phyloP scores from a whole-genome alignment of 192 early-diverging fungal genomes.

The Haplosporangium gracile region DNA sequence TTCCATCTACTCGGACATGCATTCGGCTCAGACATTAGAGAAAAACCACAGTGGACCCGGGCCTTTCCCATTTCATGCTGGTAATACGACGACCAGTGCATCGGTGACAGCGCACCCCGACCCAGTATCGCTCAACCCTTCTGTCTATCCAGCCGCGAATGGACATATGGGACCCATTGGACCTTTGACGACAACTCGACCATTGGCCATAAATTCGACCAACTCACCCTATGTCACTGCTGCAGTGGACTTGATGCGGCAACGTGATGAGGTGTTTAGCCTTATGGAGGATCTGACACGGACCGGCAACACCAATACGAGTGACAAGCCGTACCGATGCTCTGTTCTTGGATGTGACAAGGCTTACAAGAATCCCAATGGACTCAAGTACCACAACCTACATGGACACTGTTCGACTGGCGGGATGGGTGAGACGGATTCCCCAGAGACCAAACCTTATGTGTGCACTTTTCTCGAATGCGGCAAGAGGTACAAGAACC shows the following conservation, averaged over 20 bases:
- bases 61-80: background rate
- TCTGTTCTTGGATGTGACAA: constrained; percentile 90
- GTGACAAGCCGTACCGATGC: constrained; percentile 90
- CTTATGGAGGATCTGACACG: constrained; percentile 32
- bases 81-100: background rate
- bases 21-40: background rate
- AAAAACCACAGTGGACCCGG: background rate
- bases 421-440: constrained; percentile 22
- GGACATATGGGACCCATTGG: background rate
- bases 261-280: constrained; percentile 40
- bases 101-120: background rate
- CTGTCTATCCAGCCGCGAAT: background rate
- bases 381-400: constrained; percentile 97
- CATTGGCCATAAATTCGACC: constrained; percentile 75
- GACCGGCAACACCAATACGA: constrained; percentile 24
- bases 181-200: background rate
- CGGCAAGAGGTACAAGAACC: constrained; percentile 79
- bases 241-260: constrained; percentile 27
- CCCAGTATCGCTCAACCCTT: background rate
- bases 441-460: constrained; percentile 66
- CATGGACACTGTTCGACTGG: constrained; percentile 88
- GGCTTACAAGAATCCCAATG: constrained; percentile 99
- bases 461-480: constrained; percentile 76
- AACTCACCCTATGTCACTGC: constrained; percentile 1
- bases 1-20: background rate